A percentile compares a stretch with the other conserved stretches of the same genome.
Conservation (phyloP, 352 stramenopile species). For the Phytophthora europaea region DNA sequence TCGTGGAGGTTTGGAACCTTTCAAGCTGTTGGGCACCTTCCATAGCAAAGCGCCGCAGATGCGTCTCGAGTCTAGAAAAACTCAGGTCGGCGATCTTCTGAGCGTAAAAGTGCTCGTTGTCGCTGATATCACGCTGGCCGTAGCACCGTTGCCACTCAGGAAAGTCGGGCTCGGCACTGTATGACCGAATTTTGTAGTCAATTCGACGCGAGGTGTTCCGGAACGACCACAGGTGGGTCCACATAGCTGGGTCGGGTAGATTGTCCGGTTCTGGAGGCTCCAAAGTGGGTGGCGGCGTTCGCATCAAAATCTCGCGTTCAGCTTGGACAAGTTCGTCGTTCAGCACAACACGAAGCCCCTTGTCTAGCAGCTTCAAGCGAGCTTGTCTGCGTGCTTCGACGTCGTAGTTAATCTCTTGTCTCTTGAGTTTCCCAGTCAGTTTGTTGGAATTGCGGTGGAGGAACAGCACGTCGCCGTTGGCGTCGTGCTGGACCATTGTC, state of each 20-base stretch:
- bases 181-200: constrained; percentile 67
- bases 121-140: constrained; percentile 43
- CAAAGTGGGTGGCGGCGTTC: constrained; percentile 27
- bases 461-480: constrained; percentile 46
- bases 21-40: constrained; percentile 39
- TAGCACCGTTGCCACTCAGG: constrained; percentile 66
- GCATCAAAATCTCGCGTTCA: constrained; percentile 21
- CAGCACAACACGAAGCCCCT: constrained; percentile 12
- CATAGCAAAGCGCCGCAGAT: constrained; percentile 41
- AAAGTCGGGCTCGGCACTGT: constrained; percentile 45
- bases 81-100: constrained; percentile 36
- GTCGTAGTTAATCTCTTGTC: constrained; percentile 33
- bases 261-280: constrained; percentile 32
- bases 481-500: constrained; percentile 60
- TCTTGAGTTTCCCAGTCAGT: constrained; percentile 32
- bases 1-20: not conserved
- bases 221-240: constrained; percentile 74
- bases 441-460: constrained; percentile 66
- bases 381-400: constrained; percentile 32
- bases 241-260: constrained; percentile 59
- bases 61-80: constrained; percentile 43
- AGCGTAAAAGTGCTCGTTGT: constrained; percentile 46
- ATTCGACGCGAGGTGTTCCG: constrained; percentile 45
- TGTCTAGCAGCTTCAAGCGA: constrained; percentile 23
- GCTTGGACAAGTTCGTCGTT: constrained; percentile 23